Percentiles rank a stretch among this genome's conserved stretches.
phyloP scores from a whole-genome alignment of 2,329 filamentous ascomycete species.

The Aureobasidium sp. region DNA sequence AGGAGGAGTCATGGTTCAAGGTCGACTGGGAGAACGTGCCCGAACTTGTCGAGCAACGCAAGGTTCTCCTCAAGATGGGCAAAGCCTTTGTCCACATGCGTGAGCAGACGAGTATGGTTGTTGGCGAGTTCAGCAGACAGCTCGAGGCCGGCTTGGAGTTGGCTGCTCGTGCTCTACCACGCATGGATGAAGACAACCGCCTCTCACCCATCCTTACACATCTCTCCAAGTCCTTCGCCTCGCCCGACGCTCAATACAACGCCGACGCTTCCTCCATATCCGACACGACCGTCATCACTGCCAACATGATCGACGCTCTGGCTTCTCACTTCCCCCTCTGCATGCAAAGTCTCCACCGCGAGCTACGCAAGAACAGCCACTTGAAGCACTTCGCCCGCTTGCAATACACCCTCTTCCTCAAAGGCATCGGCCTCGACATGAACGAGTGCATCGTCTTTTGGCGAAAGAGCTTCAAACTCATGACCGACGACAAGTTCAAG shows the following conservation, averaged over 20 bases:
- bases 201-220: slow-evolving; percentile 67
- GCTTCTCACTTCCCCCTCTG: slow-evolving; percentile 81
- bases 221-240: slow-evolving; percentile 91
- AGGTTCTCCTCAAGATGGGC: slow-evolving; percentile 67
- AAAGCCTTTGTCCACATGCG: slow-evolving; percentile 84
- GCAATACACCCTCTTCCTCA: slow-evolving; percentile 93
- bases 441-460: slow-evolving; percentile 90
- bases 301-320: slow-evolving; percentile 69
- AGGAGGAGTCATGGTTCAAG: slow-evolving; percentile 90
- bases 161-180: slow-evolving; percentile 81
- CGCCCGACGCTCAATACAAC: slow-evolving; percentile 76
- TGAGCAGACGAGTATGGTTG: slow-evolving; percentile 81
- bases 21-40: slow-evolving; percentile 92
- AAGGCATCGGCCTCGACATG: slow-evolving; percentile 85
- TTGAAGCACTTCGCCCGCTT: slow-evolving; percentile 88
- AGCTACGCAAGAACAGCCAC: slow-evolving; percentile 77
- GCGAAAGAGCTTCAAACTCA: slow-evolving; percentile 73
- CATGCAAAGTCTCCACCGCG: slow-evolving; percentile 85
- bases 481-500: slow-evolving; percentile 80
- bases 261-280: slow-evolving; percentile 49
- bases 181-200: slow-evolving; percentile 92
- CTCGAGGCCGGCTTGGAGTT: slow-evolving; percentile 80
- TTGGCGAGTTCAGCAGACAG: slow-evolving; percentile 72
- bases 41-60: slow-evolving; percentile 72
- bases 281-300: slow-evolving; percentile 64